Evolutionary conservation across 371 early-diverging fungal species (phyloP).

Genomic region (Mortierella sp.): DNA sequence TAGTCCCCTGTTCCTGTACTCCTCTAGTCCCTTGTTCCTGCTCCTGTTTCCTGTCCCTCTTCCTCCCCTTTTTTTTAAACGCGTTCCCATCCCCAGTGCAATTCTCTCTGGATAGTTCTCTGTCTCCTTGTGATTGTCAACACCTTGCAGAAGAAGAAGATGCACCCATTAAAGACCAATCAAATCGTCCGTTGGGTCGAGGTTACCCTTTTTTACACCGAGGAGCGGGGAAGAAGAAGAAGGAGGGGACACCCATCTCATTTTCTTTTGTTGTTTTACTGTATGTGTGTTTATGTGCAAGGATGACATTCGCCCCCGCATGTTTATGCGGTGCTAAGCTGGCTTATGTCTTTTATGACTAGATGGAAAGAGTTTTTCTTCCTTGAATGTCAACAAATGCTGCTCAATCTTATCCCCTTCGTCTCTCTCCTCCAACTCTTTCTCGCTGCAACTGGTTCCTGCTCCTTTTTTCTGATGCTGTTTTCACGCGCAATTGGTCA

Average conservation of each 20-base stretch:
- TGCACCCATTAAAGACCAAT: neutral
- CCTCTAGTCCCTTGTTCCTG: neutral
- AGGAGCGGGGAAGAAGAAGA: neutral
- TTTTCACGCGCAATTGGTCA: slow-evolving; percentile 1
- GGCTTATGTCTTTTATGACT: no score
- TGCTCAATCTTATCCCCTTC: no score
- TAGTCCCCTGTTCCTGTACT: neutral
- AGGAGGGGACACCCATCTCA: neutral
- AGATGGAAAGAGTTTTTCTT: neutral
- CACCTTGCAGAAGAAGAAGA: neutral
- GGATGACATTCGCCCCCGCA: no score
- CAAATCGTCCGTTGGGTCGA: neutral
- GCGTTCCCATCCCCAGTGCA: neutral
- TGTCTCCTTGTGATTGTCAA: neutral
- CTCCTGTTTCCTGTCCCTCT: neutral
- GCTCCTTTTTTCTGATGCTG: neutral
- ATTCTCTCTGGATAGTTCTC: neutral
- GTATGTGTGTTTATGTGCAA: neutral
- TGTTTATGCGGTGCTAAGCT: no score
- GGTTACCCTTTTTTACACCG: neutral
- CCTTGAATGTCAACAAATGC: no score
- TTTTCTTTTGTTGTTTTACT: neutral
- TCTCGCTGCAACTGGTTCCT: no score
- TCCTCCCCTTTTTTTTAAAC: neutral
- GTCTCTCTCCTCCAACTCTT: no score